These are phyloP conservation scores for Henckelia pumila DNA, from an alignment of 257 asterid genomes.

Conservation along the genomic window DNA sequence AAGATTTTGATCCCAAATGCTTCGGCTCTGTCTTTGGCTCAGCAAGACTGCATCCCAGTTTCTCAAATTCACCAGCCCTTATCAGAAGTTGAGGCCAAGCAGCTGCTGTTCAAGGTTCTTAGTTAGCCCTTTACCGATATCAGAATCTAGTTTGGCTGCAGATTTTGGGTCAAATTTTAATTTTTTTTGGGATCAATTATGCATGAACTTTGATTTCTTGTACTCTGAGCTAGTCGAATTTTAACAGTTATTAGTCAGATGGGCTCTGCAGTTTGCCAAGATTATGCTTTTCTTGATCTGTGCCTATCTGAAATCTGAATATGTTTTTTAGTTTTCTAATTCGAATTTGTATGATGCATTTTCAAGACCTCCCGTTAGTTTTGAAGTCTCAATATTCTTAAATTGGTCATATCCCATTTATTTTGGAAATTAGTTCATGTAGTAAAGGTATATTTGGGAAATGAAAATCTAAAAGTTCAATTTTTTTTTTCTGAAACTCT, in stretches of 20 bases:
- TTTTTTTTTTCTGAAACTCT: not conserved
- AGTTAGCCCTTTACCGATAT: not conserved
- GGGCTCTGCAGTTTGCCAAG: not conserved
- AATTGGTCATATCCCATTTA: too few species aligned
- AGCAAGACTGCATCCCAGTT: slow-evolving; percentile 41
- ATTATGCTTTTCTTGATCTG: not conserved
- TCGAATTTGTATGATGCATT: too few species aligned
- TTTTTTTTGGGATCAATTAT: not conserved
- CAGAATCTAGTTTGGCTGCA: not conserved
- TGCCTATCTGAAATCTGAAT: not conserved
- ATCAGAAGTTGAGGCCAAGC: slow-evolving; percentile 48
- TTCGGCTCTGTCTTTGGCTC: slow-evolving; percentile 63
- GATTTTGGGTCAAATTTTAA: not conserved
- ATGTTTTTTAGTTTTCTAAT: too few species aligned
- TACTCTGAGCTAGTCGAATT: not conserved
- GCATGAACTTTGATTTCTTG: not conserved
- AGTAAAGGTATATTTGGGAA: too few species aligned
- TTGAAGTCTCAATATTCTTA: too few species aligned
- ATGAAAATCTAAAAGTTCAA: too few species aligned
- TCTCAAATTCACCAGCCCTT: slow-evolving; percentile 47
- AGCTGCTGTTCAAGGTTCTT: slow-evolving; percentile 58
- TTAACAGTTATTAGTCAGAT: not conserved
- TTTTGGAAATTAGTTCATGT: too few species aligned
- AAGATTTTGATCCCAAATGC: slow-evolving; percentile 78
- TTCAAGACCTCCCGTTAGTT: too few species aligned